phyloP scores from a whole-genome alignment of 2,329 filamentous ascomycete species.

The Hawksworthiomyces lignivorus region DNA sequence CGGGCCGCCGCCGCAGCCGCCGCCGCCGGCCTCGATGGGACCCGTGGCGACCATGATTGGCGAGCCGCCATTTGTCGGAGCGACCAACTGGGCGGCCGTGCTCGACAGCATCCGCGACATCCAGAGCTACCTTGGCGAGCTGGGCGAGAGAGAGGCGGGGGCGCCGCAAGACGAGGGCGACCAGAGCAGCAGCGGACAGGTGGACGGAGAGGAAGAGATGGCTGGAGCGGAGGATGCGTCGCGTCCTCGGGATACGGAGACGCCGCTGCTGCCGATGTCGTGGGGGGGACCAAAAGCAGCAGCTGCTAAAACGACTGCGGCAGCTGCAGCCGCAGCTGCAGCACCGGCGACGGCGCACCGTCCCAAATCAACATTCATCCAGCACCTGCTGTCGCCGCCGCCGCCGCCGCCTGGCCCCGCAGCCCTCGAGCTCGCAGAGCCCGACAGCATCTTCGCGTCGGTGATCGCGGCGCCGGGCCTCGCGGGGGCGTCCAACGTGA shows the following conservation, averaged over 20 bases:
- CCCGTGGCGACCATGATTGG: conserved; percentile 6
- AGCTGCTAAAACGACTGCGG: too few relatives aligned
- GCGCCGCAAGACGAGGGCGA: conserved; percentile 6
- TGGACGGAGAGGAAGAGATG: not conserved
- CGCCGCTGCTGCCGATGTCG: too few relatives aligned
- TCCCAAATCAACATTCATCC: too few relatives aligned
- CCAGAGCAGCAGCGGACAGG: conserved; percentile 1
- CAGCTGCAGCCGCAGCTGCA: too few relatives aligned
- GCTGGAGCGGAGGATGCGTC: not conserved
- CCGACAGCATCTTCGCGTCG: conserved; percentile 27
- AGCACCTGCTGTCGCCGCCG: too few relatives aligned
- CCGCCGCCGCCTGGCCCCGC: too few relatives aligned
- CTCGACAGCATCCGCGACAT: conserved; percentile 36
- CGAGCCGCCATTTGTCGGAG: conserved; percentile 24
- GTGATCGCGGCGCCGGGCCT: conserved; percentile 5
- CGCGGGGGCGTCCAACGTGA: not conserved
- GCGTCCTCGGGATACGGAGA: too few relatives aligned
- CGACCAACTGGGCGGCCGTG: conserved; percentile 34
- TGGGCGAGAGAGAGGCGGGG: not conserved
- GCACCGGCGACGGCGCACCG: not conserved
- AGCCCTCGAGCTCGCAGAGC: conserved; percentile 18
- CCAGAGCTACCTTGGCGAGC: conserved; percentile 25
- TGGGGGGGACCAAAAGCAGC: too few relatives aligned
- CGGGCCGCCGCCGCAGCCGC: not conserved
- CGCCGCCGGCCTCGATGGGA: not conserved